These are phyloP conservation scores for Fusarium nanum DNA, from an alignment of 2,329 filamentous ascomycete genomes.

Conservation along the genomic window DNA sequence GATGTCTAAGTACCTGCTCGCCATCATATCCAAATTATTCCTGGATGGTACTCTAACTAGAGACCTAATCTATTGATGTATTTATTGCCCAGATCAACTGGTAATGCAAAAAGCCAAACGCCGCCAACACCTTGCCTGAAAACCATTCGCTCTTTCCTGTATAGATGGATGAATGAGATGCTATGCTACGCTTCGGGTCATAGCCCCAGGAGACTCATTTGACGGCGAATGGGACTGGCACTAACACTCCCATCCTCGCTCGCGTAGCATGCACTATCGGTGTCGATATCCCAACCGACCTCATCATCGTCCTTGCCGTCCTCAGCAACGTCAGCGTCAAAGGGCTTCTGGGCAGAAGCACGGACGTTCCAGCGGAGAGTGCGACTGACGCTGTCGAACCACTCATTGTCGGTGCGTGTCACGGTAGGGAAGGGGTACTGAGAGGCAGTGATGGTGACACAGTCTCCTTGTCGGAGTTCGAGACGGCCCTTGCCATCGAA, in stretches of 20 bases:
- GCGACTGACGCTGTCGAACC: constrained; percentile 95
- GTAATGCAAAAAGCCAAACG: constrained; percentile 26
- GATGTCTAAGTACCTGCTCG: constrained; percentile 20
- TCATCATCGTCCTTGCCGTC: constrained; percentile 64
- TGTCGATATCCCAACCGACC: constrained; percentile 92
- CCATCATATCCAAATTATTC: not conserved
- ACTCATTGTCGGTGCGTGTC: constrained; percentile 87
- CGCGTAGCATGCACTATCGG: constrained; percentile 77
- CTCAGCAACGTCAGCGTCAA: constrained; percentile 64
- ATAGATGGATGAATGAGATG: not conserved
- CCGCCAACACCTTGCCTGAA: constrained; percentile 40
- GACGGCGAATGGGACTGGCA: constrained; percentile 75
- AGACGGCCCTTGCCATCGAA: constrained; percentile 98
- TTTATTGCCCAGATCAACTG: constrained; percentile 3
- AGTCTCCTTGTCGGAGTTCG: constrained; percentile 91
- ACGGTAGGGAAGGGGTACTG: constrained; percentile 98
- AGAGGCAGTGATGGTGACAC: constrained; percentile 94
- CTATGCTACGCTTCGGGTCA: constrained; percentile 27
- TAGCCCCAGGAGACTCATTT: constrained; percentile 76
- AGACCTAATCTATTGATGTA: constrained; percentile 9
- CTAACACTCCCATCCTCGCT: constrained; percentile 78
- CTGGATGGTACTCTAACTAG: not conserved
- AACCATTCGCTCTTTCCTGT: constrained; percentile 7
- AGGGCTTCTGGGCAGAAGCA: constrained; percentile 91
- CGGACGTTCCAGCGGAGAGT: constrained; percentile 96